Conservation (phyloP, 306 rosid genomes). For the Boehmeria nivea region DNA sequence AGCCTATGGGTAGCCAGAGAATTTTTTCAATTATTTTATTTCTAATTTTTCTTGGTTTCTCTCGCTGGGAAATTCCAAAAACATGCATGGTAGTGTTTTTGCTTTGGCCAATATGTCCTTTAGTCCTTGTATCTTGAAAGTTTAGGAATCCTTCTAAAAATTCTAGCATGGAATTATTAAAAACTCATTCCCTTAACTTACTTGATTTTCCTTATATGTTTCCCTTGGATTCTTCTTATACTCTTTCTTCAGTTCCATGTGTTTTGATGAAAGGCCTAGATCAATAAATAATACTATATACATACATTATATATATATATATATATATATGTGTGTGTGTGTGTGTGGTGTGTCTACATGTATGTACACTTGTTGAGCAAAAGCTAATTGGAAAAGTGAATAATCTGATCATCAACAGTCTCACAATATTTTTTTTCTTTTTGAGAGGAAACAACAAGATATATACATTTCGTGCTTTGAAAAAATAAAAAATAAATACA, state of each 20-base stretch:
- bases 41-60: too few relatives aligned
- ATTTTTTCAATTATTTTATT: conserved; percentile 5
- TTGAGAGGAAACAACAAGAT: too few relatives aligned
- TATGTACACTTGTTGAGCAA: too few relatives aligned
- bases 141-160: conserved; percentile 65
- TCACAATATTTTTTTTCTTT: too few relatives aligned
- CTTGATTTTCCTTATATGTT: conserved; percentile 44
- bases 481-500: too few relatives aligned
- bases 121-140: conserved; percentile 46
- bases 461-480: too few relatives aligned
- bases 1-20: conserved; percentile 32
- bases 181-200: conserved; percentile 37
- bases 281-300: background rate
- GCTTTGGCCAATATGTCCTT: conserved; percentile 44
- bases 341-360: too few relatives aligned
- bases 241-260: conserved; percentile 26
- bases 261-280: conserved; percentile 17
- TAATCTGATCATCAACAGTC: too few relatives aligned
- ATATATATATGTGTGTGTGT: too few relatives aligned
- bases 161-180: conserved; percentile 26
- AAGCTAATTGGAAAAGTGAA: too few relatives aligned
- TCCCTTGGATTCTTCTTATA: conserved; percentile 47
- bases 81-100: conserved; percentile 27
- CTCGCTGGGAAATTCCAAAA: too few relatives aligned
- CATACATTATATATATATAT: too few relatives aligned